A percentile compares a stretch with the other conserved stretches of the same genome.
Evolutionary conservation across 2,329 filamentous ascomycete species (phyloP).

Genomic region (Pseudogymnoascus sp.): DNA sequence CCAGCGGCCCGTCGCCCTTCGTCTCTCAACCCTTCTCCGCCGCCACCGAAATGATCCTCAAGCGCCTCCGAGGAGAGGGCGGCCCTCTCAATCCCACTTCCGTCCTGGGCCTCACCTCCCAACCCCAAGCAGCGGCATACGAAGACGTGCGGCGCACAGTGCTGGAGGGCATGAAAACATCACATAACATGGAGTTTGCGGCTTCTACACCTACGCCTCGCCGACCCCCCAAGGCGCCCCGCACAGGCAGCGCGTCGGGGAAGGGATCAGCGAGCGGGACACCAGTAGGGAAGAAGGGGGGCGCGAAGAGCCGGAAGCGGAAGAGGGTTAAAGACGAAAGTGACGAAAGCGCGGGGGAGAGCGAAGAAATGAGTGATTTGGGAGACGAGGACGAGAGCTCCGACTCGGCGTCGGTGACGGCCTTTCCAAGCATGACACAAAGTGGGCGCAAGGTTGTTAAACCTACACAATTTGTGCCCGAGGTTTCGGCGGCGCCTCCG

Average conservation of each 20-base stretch:
- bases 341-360: constrained; percentile 24
- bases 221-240: constrained; percentile 14
- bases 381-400: constrained; percentile 31
- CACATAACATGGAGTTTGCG: constrained; percentile 28
- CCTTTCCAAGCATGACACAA: constrained; percentile 61
- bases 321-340: constrained; percentile 25
- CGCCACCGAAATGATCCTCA: constrained; percentile 31
- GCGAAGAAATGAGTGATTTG: constrained; percentile 26
- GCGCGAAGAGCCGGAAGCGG: constrained; percentile 20
- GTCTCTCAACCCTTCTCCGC: constrained; percentile 24
- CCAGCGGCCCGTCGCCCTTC: background rate
- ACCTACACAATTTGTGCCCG: constrained; percentile 55
- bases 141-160: constrained; percentile 31
- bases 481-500: constrained; percentile 37
- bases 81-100: constrained; percentile 12
- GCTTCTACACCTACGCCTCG: constrained; percentile 5
- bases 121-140: constrained; percentile 22
- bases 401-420: constrained; percentile 40
- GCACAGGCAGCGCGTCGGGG: constrained; percentile 12
- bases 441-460: constrained; percentile 67
- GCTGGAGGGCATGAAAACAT: constrained; percentile 30
- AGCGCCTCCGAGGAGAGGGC: constrained; percentile 26
- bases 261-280: constrained; percentile 14
- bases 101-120: background rate
- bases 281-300: constrained; percentile 10